These are phyloP conservation scores for Orbilia quercus DNA, from an alignment of 2,329 filamentous ascomycete species.

Conservation along the genomic window DNA sequence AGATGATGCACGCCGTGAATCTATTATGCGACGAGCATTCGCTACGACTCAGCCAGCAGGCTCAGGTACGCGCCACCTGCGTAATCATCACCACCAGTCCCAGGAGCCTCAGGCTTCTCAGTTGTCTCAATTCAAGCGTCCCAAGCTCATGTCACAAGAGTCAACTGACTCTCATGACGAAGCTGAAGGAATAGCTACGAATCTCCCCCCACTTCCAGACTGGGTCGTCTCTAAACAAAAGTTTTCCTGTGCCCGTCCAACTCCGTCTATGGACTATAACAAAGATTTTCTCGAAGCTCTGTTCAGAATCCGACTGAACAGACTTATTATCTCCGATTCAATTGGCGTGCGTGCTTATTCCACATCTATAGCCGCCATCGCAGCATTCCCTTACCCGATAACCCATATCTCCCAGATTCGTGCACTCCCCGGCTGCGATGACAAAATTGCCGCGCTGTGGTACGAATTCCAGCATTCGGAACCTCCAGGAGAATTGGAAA, in stretches of 20 bases:
- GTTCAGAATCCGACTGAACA: constrained; percentile 76
- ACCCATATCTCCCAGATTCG: constrained; percentile 64
- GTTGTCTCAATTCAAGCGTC: constrained; percentile 62
- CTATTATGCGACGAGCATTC: constrained; percentile 62
- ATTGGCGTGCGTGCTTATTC: constrained; percentile 88
- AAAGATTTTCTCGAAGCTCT: constrained; percentile 78
- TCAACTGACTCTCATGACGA: constrained; percentile 83
- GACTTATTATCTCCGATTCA: constrained; percentile 77
- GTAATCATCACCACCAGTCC: constrained; percentile 59
- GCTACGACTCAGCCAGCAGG: constrained; percentile 39
- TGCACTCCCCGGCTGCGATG: constrained; percentile 79
- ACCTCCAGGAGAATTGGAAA: constrained; percentile 66
- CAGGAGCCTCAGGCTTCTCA: constrained; percentile 45
- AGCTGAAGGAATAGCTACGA: constrained; percentile 69
- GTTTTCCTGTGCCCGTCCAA: constrained; percentile 85
- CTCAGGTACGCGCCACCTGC: constrained; percentile 59
- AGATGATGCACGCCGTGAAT: constrained; percentile 46
- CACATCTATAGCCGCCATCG: constrained; percentile 82
- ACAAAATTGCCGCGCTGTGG: constrained; percentile 81
- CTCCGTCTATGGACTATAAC: constrained; percentile 73
- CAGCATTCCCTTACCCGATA: constrained; percentile 78
- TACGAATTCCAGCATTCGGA: constrained; percentile 74
- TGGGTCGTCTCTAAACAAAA: constrained; percentile 60
- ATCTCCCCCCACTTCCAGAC: constrained; percentile 75
- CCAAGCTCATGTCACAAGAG: constrained; percentile 68